Conservation (phyloP, 495 filamentous ascomycete species). For the Apodospora peruviana region DNA sequence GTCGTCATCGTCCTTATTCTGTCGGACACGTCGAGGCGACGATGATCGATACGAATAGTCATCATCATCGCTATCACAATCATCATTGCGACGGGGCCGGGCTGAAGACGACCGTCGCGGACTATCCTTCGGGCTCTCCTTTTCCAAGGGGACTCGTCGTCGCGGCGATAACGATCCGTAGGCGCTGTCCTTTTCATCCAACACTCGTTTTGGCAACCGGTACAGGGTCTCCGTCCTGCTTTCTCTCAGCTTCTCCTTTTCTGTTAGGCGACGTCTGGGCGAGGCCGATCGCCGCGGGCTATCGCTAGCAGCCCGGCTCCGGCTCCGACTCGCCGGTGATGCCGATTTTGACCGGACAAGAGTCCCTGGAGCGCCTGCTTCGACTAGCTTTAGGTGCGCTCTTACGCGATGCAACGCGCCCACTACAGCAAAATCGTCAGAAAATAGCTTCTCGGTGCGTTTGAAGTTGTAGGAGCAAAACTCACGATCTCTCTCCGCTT, state of each 20-base stretch:
- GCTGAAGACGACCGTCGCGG: no score
- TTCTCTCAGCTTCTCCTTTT: background rate
- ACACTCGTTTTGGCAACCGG: no score
- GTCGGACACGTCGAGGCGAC: no score
- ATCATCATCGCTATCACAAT: no score
- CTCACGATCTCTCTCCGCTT: slow-evolving; percentile 18
- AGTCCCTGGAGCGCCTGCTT: background rate
- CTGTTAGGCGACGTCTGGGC: background rate
- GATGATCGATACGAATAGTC: no score
- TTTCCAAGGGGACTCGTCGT: no score
- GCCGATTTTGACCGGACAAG: background rate
- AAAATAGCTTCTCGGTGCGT: background rate
- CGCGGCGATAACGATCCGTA: no score
- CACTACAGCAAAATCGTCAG: slow-evolving; percentile 6
- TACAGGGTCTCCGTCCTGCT: background rate
- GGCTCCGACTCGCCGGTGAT: background rate
- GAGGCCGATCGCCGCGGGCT: background rate
- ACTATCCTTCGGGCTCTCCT: no score
- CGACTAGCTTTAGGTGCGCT: slow-evolving; percentile 7
- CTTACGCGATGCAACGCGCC: slow-evolving; percentile 11
- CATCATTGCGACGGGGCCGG: no score
- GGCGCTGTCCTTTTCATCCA: no score
- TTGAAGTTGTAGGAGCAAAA: background rate
- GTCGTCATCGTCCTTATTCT: no score
- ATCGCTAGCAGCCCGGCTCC: background rate